A percentile compares a stretch with the other conserved stretches of the same genome.
phyloP scores from a whole-genome alignment of 257 asterid species.

The Thymus quinquecostatus region DNA sequence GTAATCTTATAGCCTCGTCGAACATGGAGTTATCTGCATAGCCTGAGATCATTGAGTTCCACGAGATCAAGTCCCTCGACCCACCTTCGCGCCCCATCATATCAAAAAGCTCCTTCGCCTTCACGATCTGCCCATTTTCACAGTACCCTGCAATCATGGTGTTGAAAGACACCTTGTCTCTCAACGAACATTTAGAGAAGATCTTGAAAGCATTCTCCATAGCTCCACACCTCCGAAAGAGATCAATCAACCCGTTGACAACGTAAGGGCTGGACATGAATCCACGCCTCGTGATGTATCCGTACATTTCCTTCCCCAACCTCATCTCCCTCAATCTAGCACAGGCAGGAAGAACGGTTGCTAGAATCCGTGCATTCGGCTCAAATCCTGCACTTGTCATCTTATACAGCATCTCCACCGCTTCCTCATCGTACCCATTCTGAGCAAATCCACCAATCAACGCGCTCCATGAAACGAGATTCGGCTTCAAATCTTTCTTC shows the following conservation, averaged over 20 bases:
- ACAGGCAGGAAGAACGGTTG: slow-evolving; percentile 74
- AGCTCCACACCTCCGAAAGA: slow-evolving; percentile 68
- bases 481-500: slow-evolving; percentile 46
- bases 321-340: slow-evolving; percentile 55
- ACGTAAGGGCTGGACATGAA: slow-evolving; percentile 65
- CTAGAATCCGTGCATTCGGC: slow-evolving; percentile 62
- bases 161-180: slow-evolving; percentile 70
- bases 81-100: slow-evolving; percentile 59
- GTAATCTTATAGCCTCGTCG: slow-evolving; percentile 51
- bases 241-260: slow-evolving; percentile 75
- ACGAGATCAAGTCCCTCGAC: slow-evolving; percentile 55
- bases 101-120: slow-evolving; percentile 65
- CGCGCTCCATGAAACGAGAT: slow-evolving; percentile 72
- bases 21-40: slow-evolving; percentile 60
- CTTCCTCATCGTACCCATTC: slow-evolving; percentile 66
- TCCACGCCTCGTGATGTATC: slow-evolving; percentile 57
- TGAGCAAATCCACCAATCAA: slow-evolving; percentile 72
- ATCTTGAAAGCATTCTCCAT: slow-evolving; percentile 57
- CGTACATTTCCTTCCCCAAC: slow-evolving; percentile 75
- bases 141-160: slow-evolving; percentile 80
- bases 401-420: slow-evolving; percentile 52
- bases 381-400: slow-evolving; percentile 61
- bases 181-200: slow-evolving; percentile 57
- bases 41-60: slow-evolving; percentile 90
- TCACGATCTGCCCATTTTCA: slow-evolving; percentile 51